Evolutionary conservation across 148 eudicot species (phyloP).

Genomic region (Pharnaceum exiguum): DNA sequence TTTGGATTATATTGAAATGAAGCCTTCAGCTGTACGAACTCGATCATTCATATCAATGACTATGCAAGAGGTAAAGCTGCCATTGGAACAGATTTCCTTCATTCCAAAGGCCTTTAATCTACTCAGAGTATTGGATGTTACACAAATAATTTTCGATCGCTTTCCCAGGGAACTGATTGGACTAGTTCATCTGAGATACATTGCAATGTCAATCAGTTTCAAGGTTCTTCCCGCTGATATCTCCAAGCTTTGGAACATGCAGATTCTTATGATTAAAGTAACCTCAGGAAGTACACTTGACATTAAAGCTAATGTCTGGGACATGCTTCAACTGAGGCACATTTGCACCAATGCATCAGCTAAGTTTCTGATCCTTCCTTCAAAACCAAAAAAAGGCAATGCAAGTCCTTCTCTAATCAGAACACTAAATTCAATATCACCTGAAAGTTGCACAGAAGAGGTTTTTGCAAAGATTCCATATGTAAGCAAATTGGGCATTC

Average conservation of each 20-base stretch:
- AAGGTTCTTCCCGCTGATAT: conserved; percentile 10
- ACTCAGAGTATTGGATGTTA: conserved; percentile 15
- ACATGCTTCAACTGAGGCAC: conserved; percentile 13
- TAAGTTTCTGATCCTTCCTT: background rate
- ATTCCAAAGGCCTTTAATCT: conserved; percentile 14
- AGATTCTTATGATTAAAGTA: conserved; percentile 5
- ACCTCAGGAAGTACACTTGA: conserved; percentile 1
- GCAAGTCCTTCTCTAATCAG: conserved; percentile 6
- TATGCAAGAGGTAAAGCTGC: background rate
- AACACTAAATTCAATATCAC: conserved; percentile 11
- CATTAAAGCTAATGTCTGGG: conserved; percentile 13
- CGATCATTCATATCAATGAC: conserved; percentile 15
- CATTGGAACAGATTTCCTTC: background rate
- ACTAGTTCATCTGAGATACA: conserved; percentile 13
- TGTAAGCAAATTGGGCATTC: conserved; percentile 7
- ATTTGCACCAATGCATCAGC: conserved; percentile 9
- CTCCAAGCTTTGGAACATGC: conserved; percentile 15
- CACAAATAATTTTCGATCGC: conserved; percentile 9
- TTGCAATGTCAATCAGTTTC: conserved; percentile 11
- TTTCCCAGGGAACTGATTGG: conserved; percentile 6
- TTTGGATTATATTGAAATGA: conserved; percentile 9
- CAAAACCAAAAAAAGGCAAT: conserved; percentile 3
- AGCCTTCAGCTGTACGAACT: conserved; percentile 12
- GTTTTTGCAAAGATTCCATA: conserved; percentile 9
- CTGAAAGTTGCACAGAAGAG: conserved; percentile 16